phyloP scores from a whole-genome alignment of 1,139 yeast genomes.

The Kurtzmaniella quercitrusa region DNA sequence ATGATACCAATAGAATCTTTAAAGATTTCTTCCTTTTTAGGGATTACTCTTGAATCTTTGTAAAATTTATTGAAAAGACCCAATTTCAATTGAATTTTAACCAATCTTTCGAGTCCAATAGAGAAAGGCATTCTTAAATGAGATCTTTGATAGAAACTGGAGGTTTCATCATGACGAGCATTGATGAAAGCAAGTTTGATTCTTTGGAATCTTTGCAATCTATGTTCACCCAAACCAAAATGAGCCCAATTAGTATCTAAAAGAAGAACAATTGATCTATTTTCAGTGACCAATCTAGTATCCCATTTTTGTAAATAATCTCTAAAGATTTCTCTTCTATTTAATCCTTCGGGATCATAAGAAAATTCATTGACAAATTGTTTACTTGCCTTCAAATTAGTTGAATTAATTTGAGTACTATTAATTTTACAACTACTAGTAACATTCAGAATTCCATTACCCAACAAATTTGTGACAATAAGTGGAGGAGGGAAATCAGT shows the following conservation, averaged over 20 bases:
- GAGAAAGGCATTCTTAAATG: slow-evolving; percentile 8
- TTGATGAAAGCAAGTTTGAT: slow-evolving; percentile 8
- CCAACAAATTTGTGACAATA: slow-evolving; percentile 12
- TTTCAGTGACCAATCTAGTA: slow-evolving; percentile 9
- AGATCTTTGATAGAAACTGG: slow-evolving; percentile 4
- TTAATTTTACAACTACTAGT: neutral
- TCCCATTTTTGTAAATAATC: slow-evolving; percentile 12
- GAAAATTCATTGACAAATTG: slow-evolving; percentile 1
- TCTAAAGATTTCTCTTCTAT: slow-evolving; percentile 10
- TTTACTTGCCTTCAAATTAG: neutral
- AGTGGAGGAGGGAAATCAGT: slow-evolving; percentile 16
- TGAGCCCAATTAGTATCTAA: slow-evolving; percentile 14
- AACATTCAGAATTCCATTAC: slow-evolving; percentile 5
- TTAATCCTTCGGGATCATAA: slow-evolving; percentile 13
- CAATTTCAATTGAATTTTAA: slow-evolving; percentile 8
- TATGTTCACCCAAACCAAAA: slow-evolving; percentile 10
- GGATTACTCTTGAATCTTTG: slow-evolving; percentile 7
- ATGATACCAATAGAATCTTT: slow-evolving; percentile 6
- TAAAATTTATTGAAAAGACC: slow-evolving; percentile 11
- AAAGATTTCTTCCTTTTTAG: slow-evolving; percentile 2
- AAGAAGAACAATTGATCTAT: slow-evolving; percentile 10
- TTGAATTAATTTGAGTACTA: slow-evolving; percentile 3
- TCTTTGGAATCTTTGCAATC: slow-evolving; percentile 7
- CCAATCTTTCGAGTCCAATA: slow-evolving; percentile 7
- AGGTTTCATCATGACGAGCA: slow-evolving; percentile 7